phyloP scores from a whole-genome alignment of 495 filamentous ascomycete species.

The Hypoxylon fuscum region DNA sequence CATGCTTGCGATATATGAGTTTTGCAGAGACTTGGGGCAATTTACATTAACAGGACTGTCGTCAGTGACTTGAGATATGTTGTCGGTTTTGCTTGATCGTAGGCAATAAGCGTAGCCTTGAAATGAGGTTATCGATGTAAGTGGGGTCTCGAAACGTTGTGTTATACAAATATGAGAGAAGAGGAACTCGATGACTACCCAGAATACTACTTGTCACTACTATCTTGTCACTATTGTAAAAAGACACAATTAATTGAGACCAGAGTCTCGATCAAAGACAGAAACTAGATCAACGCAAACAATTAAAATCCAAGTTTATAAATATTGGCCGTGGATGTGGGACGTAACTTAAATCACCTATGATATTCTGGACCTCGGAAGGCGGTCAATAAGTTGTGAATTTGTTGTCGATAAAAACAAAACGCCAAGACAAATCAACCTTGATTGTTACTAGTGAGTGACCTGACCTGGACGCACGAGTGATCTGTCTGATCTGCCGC shows the following conservation, averaged over 20 bases:
- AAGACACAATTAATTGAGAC: too few species aligned
- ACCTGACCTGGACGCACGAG: conserved; percentile 11
- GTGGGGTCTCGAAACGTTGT: too few species aligned
- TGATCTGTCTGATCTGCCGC: conserved; percentile 35
- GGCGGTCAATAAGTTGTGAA: conserved; percentile 28
- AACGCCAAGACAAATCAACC: conserved; percentile 5
- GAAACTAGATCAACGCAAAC: too few species aligned
- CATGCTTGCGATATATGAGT: conserved; percentile 46
- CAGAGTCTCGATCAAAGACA: too few species aligned
- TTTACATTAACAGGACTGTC: conserved; percentile 40
- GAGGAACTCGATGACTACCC: too few species aligned
- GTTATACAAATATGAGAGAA: too few species aligned
- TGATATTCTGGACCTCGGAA: not conserved
- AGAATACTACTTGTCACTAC: too few species aligned
- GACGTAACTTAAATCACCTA: not conserved
- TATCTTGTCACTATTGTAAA: too few species aligned
- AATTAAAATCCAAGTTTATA: too few species aligned
- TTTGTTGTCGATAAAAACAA: conserved; percentile 1
- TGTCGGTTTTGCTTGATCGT: conserved; percentile 3
- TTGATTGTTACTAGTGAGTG: not conserved
- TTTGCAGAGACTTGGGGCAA: conserved; percentile 35
- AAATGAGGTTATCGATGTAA: too few species aligned
- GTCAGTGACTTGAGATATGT: not conserved
- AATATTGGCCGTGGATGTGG: too few species aligned
- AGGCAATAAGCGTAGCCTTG: not conserved